Evolutionary conservation across 129 eudicot genomes (phyloP), one percentile per base, ranked within the genome.

Genomic region (Oenanthe sinensis): DNA sequence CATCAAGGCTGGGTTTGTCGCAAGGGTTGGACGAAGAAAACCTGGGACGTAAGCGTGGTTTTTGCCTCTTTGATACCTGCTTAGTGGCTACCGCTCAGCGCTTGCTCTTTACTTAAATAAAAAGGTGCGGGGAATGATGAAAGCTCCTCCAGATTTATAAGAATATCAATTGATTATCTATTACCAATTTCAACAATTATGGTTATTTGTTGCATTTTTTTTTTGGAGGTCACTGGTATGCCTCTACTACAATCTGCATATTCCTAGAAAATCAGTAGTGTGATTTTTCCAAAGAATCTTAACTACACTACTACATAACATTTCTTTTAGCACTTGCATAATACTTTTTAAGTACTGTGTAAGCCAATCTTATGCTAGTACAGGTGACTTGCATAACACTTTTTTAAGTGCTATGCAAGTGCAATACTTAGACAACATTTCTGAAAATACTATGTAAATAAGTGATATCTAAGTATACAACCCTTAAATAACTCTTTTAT

Each of bases 1-100:
- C 65, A 85, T 82, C 81, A 85, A 85, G 75, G 73, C 88, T 63
- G 85, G 85, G 71, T 82, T 82, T 76, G 84, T 85, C 76, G 88
- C 88, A 60, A 58, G 81, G 54, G 88, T 82, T 30, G 78, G 84
- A 50, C 84, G 88, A 60, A 68, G 88, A 58, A 85, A 82, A 62
- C 79, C 88, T 6, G 85, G 83, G 39, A 75, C 85, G 20, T 85
- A 76, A 36, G n/a, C 22, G 2, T 14, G 17, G 19, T 63, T 15
- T 45, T 77, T 65, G 24, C 28, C 49, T 50, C 44, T 75, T 15
- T 10, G 36, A 26, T 71, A 22, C 37, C 50, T 40, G 76, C 52
- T 47, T 15, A 40, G 76, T 47, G 17, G n/a, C 76, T 71, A 9
- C 46, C 20, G 17, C 24, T 43, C 13, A 9, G n/a, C n/a, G n/a